Percentiles rank a stretch among this genome's conserved stretches.
Conservation (phyloP, 768 basidiomycete species). For the Termitomyces sp. region DNA sequence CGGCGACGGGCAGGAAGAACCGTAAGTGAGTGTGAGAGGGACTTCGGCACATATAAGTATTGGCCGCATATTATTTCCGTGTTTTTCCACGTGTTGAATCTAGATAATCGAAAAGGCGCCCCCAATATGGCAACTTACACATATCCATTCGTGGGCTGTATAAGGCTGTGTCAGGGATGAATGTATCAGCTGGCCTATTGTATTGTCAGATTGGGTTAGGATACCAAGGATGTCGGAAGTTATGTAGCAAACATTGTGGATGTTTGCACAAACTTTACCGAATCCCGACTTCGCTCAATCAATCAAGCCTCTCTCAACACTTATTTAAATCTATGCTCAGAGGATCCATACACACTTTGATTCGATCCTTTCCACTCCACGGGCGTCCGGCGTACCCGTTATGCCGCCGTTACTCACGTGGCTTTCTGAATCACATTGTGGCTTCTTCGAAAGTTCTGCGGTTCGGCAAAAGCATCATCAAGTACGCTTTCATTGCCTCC, state of each 20-base stretch:
- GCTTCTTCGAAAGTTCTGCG: constrained; percentile 29
- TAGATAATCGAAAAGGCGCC: constrained; percentile 9
- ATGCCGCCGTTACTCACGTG: constrained; percentile 20
- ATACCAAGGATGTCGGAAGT: neutral
- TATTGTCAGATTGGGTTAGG: constrained; percentile 8
- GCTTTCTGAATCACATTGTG: constrained; percentile 24
- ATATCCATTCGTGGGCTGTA: neutral
- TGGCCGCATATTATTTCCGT: constrained; percentile 12
- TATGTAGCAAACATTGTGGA: neutral
- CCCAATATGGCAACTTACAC: neutral
- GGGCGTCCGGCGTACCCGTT: constrained; percentile 13
- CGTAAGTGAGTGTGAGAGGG: constrained; percentile 5
- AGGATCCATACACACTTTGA: constrained; percentile 1
- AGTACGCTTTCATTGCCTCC: constrained; percentile 45
- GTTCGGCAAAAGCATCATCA: constrained; percentile 44
- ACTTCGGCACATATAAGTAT: constrained; percentile 13
- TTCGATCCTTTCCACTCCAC: constrained; percentile 7
- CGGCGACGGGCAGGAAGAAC: constrained; percentile 20
- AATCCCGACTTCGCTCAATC: neutral
- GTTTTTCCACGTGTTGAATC: constrained; percentile 14
- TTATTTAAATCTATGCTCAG: constrained; percentile 13
- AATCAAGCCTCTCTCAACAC: neutral
- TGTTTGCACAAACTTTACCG: neutral
- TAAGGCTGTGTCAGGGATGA: neutral
- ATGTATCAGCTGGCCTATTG: constrained; percentile 1